A percentile compares a stretch with the other conserved stretches of the same genome.
Evolutionary conservation across 805 yeast species (phyloP).

Genomic region (Suhomyces faveliae): DNA sequence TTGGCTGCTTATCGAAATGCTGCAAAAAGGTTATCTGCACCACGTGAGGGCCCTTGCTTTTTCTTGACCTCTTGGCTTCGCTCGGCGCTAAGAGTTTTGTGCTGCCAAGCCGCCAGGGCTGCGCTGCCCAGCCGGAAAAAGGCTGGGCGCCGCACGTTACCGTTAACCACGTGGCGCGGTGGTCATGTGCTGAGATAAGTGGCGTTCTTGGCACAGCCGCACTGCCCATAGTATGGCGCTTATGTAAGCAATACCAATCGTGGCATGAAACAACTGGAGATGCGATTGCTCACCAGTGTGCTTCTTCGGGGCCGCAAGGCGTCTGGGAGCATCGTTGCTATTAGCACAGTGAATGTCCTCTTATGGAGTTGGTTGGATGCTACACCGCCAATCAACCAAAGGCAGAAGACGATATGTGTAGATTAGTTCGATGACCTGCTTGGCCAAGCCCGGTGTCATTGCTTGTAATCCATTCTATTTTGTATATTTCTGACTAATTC

Average conservation of each 20-base stretch:
- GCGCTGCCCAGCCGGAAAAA: background rate
- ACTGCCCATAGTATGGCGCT: background rate
- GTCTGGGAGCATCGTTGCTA: background rate
- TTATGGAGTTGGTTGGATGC: slow-evolving; percentile 19
- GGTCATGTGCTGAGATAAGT: background rate
- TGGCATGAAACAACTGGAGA: background rate
- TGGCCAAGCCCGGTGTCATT: no score
- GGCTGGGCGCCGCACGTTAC: slow-evolving; percentile 3
- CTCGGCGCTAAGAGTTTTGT: slow-evolving; percentile 1
- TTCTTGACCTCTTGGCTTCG: slow-evolving; percentile 3
- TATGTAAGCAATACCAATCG: background rate
- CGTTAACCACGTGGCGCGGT: background rate
- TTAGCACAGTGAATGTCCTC: background rate
- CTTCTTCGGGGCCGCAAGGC: background rate
- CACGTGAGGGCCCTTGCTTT: background rate
- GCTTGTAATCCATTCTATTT: no score
- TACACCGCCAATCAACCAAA: slow-evolving; percentile 17
- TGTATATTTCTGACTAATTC: no score
- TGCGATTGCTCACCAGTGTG: background rate
- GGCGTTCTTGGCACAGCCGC: background rate
- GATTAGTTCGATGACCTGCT: no score
- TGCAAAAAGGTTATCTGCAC: background rate
- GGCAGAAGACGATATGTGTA: slow-evolving; percentile 23
- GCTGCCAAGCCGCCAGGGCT: slow-evolving; percentile 3
- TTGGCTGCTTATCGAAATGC: background rate